These are phyloP conservation scores for Coniochaeta sp. DNA, from an alignment of 2,329 filamentous ascomycete species.

Conservation along the genomic window DNA sequence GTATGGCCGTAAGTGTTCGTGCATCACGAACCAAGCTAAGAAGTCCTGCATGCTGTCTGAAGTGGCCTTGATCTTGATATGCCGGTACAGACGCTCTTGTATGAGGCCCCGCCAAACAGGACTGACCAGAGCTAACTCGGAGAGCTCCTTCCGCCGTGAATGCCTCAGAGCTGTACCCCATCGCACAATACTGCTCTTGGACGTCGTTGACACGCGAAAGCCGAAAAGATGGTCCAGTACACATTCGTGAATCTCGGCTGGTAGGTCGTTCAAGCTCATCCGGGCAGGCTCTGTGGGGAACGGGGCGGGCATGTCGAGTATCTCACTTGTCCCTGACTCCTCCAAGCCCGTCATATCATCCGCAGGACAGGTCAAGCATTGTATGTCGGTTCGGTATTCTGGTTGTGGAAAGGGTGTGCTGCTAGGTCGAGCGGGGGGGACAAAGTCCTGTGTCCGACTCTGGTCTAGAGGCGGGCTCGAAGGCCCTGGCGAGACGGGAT, in stretches of 20 bases:
- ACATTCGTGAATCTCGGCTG: conserved; percentile 64
- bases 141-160: conserved; percentile 59
- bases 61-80: conserved; percentile 69
- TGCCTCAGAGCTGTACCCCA: conserved; percentile 61
- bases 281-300: conserved; percentile 14
- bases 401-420: conserved; percentile 53
- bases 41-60: conserved; percentile 53
- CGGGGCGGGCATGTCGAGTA: conserved; percentile 13
- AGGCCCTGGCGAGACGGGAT: conserved; percentile 46
- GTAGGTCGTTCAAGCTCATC: conserved; percentile 44
- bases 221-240: conserved; percentile 67
- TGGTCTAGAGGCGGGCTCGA: conserved; percentile 43
- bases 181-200: conserved; percentile 47
- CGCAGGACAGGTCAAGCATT: conserved; percentile 30
- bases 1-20: conserved; percentile 52
- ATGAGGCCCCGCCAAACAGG: conserved; percentile 59
- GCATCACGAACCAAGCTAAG: conserved; percentile 49
- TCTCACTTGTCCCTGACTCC: conserved; percentile 16
- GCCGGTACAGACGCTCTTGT: conserved; percentile 65
- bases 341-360: conserved; percentile 16
- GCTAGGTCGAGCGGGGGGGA: conserved; percentile 45
- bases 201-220: conserved; percentile 54
- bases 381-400: conserved; percentile 38
- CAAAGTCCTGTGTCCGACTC: conserved; percentile 36
- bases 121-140: conserved; percentile 56